A percentile compares a stretch with the other conserved stretches of the same genome.
Evolutionary conservation across 805 yeast genomes (phyloP).

Genomic region (Starmerella gropengiesseri): DNA sequence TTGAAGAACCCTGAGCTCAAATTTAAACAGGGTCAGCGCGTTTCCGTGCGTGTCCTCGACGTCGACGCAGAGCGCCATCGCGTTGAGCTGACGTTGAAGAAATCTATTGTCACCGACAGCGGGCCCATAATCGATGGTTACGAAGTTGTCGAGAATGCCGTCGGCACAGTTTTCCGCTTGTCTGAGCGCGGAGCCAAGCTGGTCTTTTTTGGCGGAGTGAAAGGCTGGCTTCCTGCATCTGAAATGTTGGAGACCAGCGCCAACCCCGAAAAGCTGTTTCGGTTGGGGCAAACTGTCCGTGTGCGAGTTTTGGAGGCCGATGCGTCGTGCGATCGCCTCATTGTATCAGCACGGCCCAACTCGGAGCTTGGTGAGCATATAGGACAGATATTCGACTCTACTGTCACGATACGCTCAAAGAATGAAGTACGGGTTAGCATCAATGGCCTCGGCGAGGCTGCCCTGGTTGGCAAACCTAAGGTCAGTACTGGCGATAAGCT

Average conservation of each 20-base stretch:
- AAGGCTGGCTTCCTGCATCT: conserved; percentile 71
- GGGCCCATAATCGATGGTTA: conserved; percentile 33
- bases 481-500: conserved; percentile 51
- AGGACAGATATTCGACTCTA: conserved; percentile 11
- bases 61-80: conserved; percentile 34
- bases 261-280: conserved; percentile 66
- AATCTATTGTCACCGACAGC: conserved; percentile 56
- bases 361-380: conserved; percentile 6
- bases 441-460: conserved; percentile 52
- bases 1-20: conserved; percentile 85
- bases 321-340: conserved; percentile 41
- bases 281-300: conserved; percentile 70
- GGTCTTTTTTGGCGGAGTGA: conserved; percentile 66
- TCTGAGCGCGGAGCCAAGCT: conserved; percentile 71
- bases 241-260: conserved; percentile 86
- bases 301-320: conserved; percentile 57
- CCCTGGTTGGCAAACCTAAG: conserved; percentile 22
- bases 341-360: conserved; percentile 39
- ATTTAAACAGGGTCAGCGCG: conserved; percentile 73
- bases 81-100: conserved; percentile 63
- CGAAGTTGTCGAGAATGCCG: conserved; percentile 47
- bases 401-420: conserved; percentile 64
- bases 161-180: conserved; percentile 65
- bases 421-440: conserved; percentile 61
- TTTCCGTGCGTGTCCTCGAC: conserved; percentile 41